A percentile compares a stretch with the other conserved stretches of the same genome.
Evolutionary conservation across 176 grass and related monocot genomes (phyloP).

Genomic region (Oryza glaberrima): DNA sequence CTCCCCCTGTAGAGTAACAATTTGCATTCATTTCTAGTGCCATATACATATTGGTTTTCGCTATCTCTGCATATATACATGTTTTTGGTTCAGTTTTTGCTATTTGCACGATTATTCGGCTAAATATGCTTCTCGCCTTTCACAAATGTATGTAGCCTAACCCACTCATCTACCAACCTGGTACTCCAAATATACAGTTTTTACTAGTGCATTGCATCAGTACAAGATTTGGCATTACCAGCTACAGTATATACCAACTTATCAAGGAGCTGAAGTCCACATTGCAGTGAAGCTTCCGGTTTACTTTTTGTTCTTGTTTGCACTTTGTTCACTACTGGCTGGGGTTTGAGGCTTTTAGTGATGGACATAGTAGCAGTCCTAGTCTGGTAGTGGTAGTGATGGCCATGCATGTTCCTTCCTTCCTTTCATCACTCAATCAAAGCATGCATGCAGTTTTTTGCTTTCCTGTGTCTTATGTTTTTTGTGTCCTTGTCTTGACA

Average conservation of each 20-base stretch:
- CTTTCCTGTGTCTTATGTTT: background rate
- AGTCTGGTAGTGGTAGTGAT: background rate
- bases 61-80: background rate
- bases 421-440: background rate
- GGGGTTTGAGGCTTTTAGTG: constrained; percentile 7
- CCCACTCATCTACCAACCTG: background rate
- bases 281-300: background rate
- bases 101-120: background rate
- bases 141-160: background rate
- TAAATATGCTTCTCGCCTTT: background rate
- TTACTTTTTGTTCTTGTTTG: background rate
- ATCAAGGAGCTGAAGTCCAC: background rate
- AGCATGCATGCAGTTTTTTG: background rate
- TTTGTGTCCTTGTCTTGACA: background rate
- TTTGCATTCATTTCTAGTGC: background rate
- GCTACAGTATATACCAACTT: background rate
- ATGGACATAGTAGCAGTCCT: background rate
- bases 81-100: background rate
- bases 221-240: background rate
- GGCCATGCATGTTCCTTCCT: background rate
- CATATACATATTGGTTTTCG: background rate
- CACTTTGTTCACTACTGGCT: background rate
- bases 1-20: background rate
- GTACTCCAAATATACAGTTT: background rate
- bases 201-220: no score